Conservation (phyloP, 345 rosid species). For the Aquilaria malaccensis region DNA sequence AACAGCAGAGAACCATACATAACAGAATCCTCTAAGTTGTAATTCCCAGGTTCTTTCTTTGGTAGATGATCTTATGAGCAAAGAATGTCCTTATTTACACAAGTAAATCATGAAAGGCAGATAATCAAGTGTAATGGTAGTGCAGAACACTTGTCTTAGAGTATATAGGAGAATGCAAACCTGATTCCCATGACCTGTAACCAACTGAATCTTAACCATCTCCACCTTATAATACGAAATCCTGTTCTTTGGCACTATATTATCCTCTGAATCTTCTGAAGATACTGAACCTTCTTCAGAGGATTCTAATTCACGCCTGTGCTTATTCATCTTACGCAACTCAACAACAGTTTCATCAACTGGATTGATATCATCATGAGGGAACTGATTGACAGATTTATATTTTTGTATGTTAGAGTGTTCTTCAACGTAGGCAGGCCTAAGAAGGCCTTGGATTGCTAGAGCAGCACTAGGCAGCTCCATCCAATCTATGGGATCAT, state of each 20-base stretch:
- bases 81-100: not conserved
- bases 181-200: constrained; percentile 71
- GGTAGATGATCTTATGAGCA: not conserved
- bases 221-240: constrained; percentile 81
- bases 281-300: constrained; percentile 25
- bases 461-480: constrained; percentile 84
- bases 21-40: too few relatives aligned
- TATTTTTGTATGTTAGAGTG: constrained; percentile 61
- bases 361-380: constrained; percentile 22
- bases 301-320: constrained; percentile 21
- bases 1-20: too few relatives aligned
- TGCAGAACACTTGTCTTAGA: not conserved
- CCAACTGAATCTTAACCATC: constrained; percentile 65
- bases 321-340: constrained; percentile 31
- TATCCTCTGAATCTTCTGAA: constrained; percentile 31
- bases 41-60: too few relatives aligned
- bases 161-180: constrained; percentile 30
- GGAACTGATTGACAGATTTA: constrained; percentile 31
- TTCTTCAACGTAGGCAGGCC: constrained; percentile 68
- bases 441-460: constrained; percentile 75
- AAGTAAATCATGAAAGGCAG: not conserved
- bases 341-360: constrained; percentile 26
- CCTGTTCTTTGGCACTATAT: constrained; percentile 32
- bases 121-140: not conserved
- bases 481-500: constrained; percentile 83